Evolutionary conservation across 345 rosid genomes (phyloP).

Genomic region (Murraya paniculata): DNA sequence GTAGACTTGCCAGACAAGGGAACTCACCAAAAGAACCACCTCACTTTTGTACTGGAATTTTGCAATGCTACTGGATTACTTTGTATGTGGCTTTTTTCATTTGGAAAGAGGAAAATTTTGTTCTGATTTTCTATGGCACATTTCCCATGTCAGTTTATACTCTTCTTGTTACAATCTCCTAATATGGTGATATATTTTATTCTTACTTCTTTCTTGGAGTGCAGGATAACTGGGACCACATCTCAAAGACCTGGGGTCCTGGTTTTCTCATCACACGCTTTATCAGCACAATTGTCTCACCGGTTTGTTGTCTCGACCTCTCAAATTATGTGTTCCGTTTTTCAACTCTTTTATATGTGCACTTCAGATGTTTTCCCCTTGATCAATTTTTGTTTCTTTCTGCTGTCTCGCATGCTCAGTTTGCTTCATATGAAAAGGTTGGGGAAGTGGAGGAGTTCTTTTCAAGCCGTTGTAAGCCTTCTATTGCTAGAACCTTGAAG

Average conservation of each 20-base stretch:
- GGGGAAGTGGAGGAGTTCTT: slow-evolving; percentile 84
- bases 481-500: slow-evolving; percentile 82
- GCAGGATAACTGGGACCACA: slow-evolving; percentile 80
- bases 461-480: slow-evolving; percentile 49
- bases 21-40: background rate
- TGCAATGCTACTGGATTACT: background rate
- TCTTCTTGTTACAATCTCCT: background rate
- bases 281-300: slow-evolving; percentile 67
- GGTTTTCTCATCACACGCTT: slow-evolving; percentile 75
- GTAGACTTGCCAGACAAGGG: background rate
- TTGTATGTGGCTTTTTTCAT: background rate
- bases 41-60: background rate
- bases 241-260: slow-evolving; percentile 60
- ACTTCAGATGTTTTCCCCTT: background rate
- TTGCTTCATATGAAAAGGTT: slow-evolving; percentile 79
- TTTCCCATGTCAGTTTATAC: background rate
- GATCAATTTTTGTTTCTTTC: background rate
- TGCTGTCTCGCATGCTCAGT: slow-evolving; percentile 36
- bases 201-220: slow-evolving; percentile 1
- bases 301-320: slow-evolving; percentile 42
- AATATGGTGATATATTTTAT: background rate
- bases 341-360: background rate
- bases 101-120: background rate
- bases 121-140: background rate
- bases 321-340: background rate